phyloP scores from a whole-genome alignment of 331 rosid genomes.

The Quercus lobata region DNA sequence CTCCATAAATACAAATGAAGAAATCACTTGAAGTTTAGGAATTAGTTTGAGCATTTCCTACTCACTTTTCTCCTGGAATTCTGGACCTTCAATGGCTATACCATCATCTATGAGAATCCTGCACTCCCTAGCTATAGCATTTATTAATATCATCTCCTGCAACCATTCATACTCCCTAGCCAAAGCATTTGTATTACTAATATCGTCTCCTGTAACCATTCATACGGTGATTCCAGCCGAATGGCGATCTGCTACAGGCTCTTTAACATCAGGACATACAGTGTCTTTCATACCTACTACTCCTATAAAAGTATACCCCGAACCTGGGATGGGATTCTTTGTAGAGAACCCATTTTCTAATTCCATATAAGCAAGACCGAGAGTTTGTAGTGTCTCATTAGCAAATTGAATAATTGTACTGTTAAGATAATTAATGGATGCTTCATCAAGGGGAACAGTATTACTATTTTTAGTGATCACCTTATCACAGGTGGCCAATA shows the following conservation, averaged over 20 bases:
- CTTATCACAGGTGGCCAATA: slow-evolving; percentile 86
- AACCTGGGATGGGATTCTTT: slow-evolving; percentile 60
- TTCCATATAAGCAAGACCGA: slow-evolving; percentile 85
- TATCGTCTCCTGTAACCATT: slow-evolving; percentile 98
- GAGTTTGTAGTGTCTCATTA: slow-evolving; percentile 87
- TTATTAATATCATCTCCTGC: slow-evolving; percentile 93
- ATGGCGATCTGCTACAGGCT: slow-evolving; percentile 86
- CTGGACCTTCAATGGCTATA: slow-evolving; percentile 96
- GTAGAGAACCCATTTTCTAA: slow-evolving; percentile 61
- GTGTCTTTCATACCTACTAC: slow-evolving; percentile 97
- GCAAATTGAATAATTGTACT: slow-evolving; percentile 74
- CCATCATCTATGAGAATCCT: slow-evolving; percentile 97
- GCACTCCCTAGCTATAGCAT: slow-evolving; percentile 98
- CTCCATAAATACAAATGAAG: slow-evolving; percentile 1
- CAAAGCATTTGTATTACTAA: slow-evolving; percentile 48
- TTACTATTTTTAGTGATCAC: slow-evolving; percentile 63
- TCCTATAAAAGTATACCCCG: slow-evolving; percentile 86
- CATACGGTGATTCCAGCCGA: slow-evolving; percentile 91
- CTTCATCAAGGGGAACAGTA: slow-evolving; percentile 77
- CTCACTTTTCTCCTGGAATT: slow-evolving; percentile 72
- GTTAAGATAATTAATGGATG: slow-evolving; percentile 48
- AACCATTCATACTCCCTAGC: slow-evolving; percentile 67
- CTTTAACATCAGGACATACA: slow-evolving; percentile 96
- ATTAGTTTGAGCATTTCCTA: slow-evolving; percentile 69
- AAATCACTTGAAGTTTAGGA: slow-evolving; percentile 88